Evolutionary conservation across 2,329 filamentous ascomycete species (phyloP).

Genomic region (Pleurostoma richardsiae): DNA sequence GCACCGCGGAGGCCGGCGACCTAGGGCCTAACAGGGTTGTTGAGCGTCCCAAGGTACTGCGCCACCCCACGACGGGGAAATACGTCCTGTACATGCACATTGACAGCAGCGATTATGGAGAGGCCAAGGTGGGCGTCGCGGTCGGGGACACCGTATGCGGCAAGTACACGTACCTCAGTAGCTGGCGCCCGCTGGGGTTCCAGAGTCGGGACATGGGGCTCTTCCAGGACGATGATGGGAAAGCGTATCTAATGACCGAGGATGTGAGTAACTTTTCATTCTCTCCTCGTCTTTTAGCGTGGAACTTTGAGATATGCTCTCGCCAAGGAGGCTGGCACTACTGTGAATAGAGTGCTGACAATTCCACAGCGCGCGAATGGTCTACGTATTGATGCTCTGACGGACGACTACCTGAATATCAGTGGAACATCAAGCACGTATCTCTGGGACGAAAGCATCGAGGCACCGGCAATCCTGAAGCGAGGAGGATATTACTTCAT

Average conservation of each 20-base stretch:
- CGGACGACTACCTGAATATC: slow-evolving; percentile 51
- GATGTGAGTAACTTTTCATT: slow-evolving; percentile 38
- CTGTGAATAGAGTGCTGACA: neutral
- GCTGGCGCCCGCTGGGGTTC: slow-evolving; percentile 23
- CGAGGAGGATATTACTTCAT: slow-evolving; percentile 58
- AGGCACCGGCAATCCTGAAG: slow-evolving; percentile 60
- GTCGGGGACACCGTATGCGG: slow-evolving; percentile 56
- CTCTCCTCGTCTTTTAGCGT: neutral
- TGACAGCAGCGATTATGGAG: slow-evolving; percentile 54
- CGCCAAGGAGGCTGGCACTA: neutral
- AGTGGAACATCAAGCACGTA: slow-evolving; percentile 32
- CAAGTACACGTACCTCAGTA: slow-evolving; percentile 36
- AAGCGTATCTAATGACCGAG: slow-evolving; percentile 56
- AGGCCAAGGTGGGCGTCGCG: slow-evolving; percentile 61
- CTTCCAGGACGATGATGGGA: slow-evolving; percentile 57
- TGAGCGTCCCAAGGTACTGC: slow-evolving; percentile 65
- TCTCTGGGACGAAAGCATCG: slow-evolving; percentile 47
- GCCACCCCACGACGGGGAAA: slow-evolving; percentile 55
- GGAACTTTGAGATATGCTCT: neutral
- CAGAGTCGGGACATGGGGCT: slow-evolving; percentile 47
- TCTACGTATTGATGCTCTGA: slow-evolving; percentile 47
- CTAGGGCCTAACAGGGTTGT: slow-evolving; percentile 58
- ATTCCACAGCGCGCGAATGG: slow-evolving; percentile 43
- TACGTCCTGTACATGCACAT: slow-evolving; percentile 69
- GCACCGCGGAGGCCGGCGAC: slow-evolving; percentile 41